A percentile compares a stretch with the other conserved stretches of the same genome.
Evolutionary conservation across 441 rosid genomes (phyloP).

Genomic region (Pelargonium australe): DNA sequence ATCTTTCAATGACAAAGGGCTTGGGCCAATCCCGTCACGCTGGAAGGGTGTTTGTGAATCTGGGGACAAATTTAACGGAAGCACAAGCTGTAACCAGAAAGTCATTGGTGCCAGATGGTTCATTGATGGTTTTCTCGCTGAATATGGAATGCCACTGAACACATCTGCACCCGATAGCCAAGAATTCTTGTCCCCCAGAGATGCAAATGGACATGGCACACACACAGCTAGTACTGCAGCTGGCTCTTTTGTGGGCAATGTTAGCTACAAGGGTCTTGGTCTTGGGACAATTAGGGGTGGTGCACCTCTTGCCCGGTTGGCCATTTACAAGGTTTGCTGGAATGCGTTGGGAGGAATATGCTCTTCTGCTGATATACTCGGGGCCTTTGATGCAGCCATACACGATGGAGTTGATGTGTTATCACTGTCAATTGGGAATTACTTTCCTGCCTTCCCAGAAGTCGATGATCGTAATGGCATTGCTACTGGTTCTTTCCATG

Average conservation of each 20-base stretch:
- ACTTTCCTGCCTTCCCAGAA: slow-evolving; percentile 32
- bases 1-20: slow-evolving; percentile 44
- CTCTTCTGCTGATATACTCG: slow-evolving; percentile 49
- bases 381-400: slow-evolving; percentile 55
- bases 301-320: slow-evolving; percentile 54
- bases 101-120: slow-evolving; percentile 61
- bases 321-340: slow-evolving; percentile 69
- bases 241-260: slow-evolving; percentile 41
- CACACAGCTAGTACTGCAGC: slow-evolving; percentile 60
- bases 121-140: slow-evolving; percentile 39
- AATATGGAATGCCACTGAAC: slow-evolving; percentile 35
- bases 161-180: slow-evolving; percentile 18
- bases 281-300: slow-evolving; percentile 54
- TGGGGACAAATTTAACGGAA: slow-evolving; percentile 32
- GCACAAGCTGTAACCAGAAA: slow-evolving; percentile 35
- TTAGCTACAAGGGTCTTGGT: slow-evolving; percentile 44
- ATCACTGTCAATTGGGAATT: slow-evolving; percentile 34
- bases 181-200: slow-evolving; percentile 52
- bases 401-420: slow-evolving; percentile 49
- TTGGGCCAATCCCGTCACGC: slow-evolving; percentile 41
- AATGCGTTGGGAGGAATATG: slow-evolving; percentile 35
- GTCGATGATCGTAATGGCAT: slow-evolving; percentile 38
- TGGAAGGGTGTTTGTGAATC: slow-evolving; percentile 61
- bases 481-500: slow-evolving; percentile 46
- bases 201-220: slow-evolving; percentile 56